A percentile compares a stretch with the other conserved stretches of the same genome.
These are phyloP conservation scores for Pyricularia grisea DNA, from an alignment of 2,329 filamentous ascomycete genomes.

Conservation along the genomic window DNA sequence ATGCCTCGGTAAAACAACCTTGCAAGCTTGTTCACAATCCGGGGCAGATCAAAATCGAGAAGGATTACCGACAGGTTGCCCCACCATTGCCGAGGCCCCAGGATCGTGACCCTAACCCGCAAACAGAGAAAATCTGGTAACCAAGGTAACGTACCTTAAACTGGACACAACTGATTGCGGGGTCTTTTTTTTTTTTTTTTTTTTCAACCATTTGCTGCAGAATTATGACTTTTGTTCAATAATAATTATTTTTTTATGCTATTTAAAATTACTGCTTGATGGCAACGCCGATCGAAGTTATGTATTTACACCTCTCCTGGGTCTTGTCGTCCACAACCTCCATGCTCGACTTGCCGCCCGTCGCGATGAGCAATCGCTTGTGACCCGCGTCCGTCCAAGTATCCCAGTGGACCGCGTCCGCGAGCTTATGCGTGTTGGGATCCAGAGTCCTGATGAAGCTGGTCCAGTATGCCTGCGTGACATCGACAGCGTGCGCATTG, in stretches of 20 bases:
- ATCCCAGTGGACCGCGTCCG: constrained; percentile 41
- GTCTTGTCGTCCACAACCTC: constrained; percentile 6
- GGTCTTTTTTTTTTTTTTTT: not conserved
- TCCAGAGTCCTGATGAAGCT: constrained; percentile 60
- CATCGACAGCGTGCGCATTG: constrained; percentile 48
- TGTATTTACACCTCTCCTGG: not conserved
- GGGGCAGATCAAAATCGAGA: not conserved
- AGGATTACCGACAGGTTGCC: not conserved
- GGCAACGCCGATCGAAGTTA: not conserved
- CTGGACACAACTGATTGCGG: not conserved
- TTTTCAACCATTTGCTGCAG: not conserved
- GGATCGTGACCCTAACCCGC: not conserved
- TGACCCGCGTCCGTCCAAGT: constrained; percentile 24
- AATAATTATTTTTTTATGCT: not conserved
- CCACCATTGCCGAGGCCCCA: not conserved
- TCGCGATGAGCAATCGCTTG: constrained; percentile 31
- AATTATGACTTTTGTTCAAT: too few species aligned
- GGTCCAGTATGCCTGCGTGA: constrained; percentile 64
- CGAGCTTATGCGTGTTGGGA: constrained; percentile 46
- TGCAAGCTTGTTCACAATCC: too few species aligned
- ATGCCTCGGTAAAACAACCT: not conserved
- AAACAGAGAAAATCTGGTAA: not conserved
- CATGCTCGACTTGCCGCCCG: constrained; percentile 16
- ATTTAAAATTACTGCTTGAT: not conserved
- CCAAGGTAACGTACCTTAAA: not conserved